Percentiles rank a stretch among this genome's conserved stretches.
Conservation (phyloP, 2,329 filamentous ascomycete species). For the Chrysoporthe deuterocubensis region DNA sequence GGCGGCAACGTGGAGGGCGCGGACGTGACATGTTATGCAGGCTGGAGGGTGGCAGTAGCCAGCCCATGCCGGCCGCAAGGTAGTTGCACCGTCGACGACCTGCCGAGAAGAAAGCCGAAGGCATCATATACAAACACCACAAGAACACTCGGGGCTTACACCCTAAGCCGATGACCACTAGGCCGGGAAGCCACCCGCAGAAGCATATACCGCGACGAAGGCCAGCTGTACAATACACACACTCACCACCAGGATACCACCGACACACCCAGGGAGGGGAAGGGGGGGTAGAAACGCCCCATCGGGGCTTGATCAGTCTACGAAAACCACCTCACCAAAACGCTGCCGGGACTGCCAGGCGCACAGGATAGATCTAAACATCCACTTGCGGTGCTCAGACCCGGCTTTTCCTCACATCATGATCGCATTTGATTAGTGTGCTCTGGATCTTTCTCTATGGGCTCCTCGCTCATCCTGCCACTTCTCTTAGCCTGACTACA, state of each 20-base stretch:
- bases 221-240: background rate
- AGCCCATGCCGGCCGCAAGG: too few relatives aligned
- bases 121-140: too few relatives aligned
- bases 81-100: too few relatives aligned
- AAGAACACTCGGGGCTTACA: background rate
- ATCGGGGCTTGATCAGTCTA: background rate
- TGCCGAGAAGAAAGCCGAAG: too few relatives aligned
- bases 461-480: slow-evolving; percentile 10
- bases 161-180: too few relatives aligned
- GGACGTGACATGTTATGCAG: too few relatives aligned
- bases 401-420: slow-evolving; percentile 6
- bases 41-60: too few relatives aligned
- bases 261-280: background rate
- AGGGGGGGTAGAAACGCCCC: background rate
- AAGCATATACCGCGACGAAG: background rate
- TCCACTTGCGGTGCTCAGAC: slow-evolving; percentile 2
- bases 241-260: background rate
- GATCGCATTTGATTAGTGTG: slow-evolving; percentile 26
- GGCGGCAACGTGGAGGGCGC: too few relatives aligned
- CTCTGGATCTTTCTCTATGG: slow-evolving; percentile 12
- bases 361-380: background rate
- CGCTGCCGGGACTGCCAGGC: background rate
- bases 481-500: background rate
- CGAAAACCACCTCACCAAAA: background rate
- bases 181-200: too few relatives aligned